Evolutionary conservation across 2,329 filamentous ascomycete genomes (phyloP), one percentile per base, ranked within the genome.

Genomic region (Calycina herbarum): DNA sequence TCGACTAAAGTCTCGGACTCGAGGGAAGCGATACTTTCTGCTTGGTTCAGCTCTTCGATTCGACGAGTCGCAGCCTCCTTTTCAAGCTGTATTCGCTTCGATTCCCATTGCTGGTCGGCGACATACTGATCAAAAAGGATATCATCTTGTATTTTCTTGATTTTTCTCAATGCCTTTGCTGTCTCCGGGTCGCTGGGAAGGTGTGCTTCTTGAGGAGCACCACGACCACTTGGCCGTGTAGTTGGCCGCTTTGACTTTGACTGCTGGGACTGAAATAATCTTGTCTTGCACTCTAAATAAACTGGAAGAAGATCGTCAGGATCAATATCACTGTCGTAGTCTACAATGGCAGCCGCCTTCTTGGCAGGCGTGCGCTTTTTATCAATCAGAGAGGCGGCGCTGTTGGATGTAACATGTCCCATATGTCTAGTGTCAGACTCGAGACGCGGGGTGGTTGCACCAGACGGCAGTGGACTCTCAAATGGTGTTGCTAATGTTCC

Each of bases 141-240:
- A 74, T 94, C 91, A 31, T 86, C 89, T 73, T 95, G 90, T 54
- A 97, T 92, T 67, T 85, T 86, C 45, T 87, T 84, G 48, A 97
- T 79, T 75, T 94, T 96, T 17, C 88, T 87, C 51, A 89, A 83
- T 2, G 96, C 78, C 71, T 88, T 92, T 10, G 84, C 83, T 56
- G 88, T 80, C 67, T 86, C 84, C 17, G 69, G 62, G 57, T 73
- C 64, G 62, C 17, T 63, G 65, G 35, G 58, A 8, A 60, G 56
- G 31, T 70, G 58, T 66, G 70, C 51, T 38, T 67, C 69, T 40
- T 60, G 63, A 31, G 57, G 35, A 38, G 56, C 64, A 42, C 54
- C 63, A 35, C 68, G 64, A 56, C 31, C 48, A 66, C 62, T 68
- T 58, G 60, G 57, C 24, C 69, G 68, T 31, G 38, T 15, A 27